A percentile compares a stretch with the other conserved stretches of the same genome.
These are phyloP conservation scores for Wickerhamiella galacta DNA, from an alignment of 805 yeast species.

Conservation along the genomic window DNA sequence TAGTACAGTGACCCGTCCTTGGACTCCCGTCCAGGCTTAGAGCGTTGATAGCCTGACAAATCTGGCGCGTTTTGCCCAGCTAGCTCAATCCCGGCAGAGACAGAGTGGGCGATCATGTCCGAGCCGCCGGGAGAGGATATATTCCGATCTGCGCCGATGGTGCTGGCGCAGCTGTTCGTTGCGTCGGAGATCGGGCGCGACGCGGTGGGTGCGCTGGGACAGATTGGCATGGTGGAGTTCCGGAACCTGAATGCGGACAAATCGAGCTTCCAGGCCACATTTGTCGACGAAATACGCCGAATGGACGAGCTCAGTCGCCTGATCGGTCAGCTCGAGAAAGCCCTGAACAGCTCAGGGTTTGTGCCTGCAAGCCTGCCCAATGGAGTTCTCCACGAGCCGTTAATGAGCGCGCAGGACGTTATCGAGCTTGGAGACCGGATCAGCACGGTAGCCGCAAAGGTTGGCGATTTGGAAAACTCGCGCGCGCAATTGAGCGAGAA, in stretches of 20 bases:
- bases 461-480: constrained; percentile 46
- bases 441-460: constrained; percentile 49
- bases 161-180: constrained; percentile 75
- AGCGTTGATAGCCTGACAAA: too few species aligned
- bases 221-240: constrained; percentile 68
- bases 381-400: constrained; percentile 7
- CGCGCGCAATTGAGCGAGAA: constrained; percentile 43
- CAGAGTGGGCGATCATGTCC: too few species aligned
- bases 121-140: too few species aligned
- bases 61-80: too few species aligned
- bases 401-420: constrained; percentile 35
- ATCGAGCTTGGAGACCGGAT: constrained; percentile 54
- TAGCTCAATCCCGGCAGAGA: too few species aligned
- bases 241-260: constrained; percentile 69
- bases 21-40: too few species aligned
- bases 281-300: constrained; percentile 69
- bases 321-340: constrained; percentile 8
- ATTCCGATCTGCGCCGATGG: constrained; percentile 86
- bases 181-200: constrained; percentile 82
- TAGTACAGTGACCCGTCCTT: too few species aligned
- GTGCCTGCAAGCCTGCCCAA: constrained; percentile 1
- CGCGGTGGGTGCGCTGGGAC: constrained; percentile 66
- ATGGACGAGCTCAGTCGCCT: constrained; percentile 52
- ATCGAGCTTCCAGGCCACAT: constrained; percentile 72
- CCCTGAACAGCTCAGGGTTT: constrained; percentile 1